A percentile compares a stretch with the other conserved stretches of the same genome.
Evolutionary conservation across 331 rosid genomes (phyloP).

Genomic region (Rhamnella rubrinervis): DNA sequence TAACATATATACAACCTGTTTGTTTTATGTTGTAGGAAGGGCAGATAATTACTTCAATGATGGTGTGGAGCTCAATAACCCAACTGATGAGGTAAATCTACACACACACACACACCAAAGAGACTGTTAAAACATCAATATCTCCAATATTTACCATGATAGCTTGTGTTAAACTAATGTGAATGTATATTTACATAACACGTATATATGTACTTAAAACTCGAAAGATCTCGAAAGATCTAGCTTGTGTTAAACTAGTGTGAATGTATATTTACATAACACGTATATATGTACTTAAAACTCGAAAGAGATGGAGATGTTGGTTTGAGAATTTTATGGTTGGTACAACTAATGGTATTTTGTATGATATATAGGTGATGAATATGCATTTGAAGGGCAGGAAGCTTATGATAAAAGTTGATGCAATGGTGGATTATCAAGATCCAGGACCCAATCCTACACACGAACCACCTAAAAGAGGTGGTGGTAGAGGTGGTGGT

Average conservation of each 20-base stretch:
- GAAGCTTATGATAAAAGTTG: constrained; percentile 31
- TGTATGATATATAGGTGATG: constrained; percentile 4
- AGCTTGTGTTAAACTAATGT: not conserved
- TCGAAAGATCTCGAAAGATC: no score
- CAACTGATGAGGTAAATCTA: constrained; percentile 21
- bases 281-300: no score
- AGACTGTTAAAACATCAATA: no score
- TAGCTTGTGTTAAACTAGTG: not conserved
- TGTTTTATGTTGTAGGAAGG: constrained; percentile 16
- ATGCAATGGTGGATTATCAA: constrained; percentile 43
- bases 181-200: no score
- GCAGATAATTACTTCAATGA: constrained; percentile 12
- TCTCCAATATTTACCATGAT: not conserved
- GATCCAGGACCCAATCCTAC: constrained; percentile 55
- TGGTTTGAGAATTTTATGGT: not conserved
- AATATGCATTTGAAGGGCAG: constrained; percentile 38
- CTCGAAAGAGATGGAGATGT: no score
- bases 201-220: no score
- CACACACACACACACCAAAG: no score
- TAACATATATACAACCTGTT: not conserved
- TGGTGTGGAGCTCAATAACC: constrained; percentile 5
- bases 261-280: no score
- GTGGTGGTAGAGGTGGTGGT: constrained; percentile 19
- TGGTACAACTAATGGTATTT: no score
- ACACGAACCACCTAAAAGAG: constrained; percentile 44